Base-by-base conservation (phyloP, 352 stramenopile genomes). In the Phytophthora nicotianae region DNA sequence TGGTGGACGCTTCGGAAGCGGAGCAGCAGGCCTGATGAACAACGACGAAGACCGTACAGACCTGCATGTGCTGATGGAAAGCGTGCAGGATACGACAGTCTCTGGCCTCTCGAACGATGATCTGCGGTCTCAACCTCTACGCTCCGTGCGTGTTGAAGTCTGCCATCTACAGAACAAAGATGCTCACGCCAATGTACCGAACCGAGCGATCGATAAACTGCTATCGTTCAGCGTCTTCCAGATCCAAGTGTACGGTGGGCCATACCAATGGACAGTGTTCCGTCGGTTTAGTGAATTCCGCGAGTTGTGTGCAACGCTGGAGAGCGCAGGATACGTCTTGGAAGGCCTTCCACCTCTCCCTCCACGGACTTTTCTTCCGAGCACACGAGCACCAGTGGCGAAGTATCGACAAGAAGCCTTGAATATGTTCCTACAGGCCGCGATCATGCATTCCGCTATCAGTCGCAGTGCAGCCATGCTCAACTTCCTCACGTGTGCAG, bases 151-250 rank as follows among this genome's bases (percentile, higher is more conserved):
- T 41, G 81, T 95, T 33, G 86, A 95, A 69, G 65, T 95, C 19
- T 95, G 86, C 54, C 86, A 95, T 60, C 58, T 95, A 49, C 82
- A 93, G 61, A 95, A 95, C 78, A 91, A 92, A 57, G 86, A 95
- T 59, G 86, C 86, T n/a, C 80, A 88, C 29, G 83, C 83, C 16
- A 90, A 88, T 58, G 86, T 95, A 29, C 86, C 86, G 6, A 57
- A 65, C 23, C 84, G 86, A 40, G 56, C 84, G 14, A 74, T 92
- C 58, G 87, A 95, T 66, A 68, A 78, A 29, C 51, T 95, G 49
- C 62, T 91, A 21, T 91, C 84, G 29, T 95, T 95, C 66, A 90
- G 77, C 32, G 85, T 95, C 9, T 95, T 90, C 35, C 84, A 92
- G 61, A 75, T 95, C 35, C 74, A 91, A 65, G 85, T 93, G 26